Evolutionary conservation across 768 basidiomycete genomes (phyloP).

Genomic region (Mycena polygramma): DNA sequence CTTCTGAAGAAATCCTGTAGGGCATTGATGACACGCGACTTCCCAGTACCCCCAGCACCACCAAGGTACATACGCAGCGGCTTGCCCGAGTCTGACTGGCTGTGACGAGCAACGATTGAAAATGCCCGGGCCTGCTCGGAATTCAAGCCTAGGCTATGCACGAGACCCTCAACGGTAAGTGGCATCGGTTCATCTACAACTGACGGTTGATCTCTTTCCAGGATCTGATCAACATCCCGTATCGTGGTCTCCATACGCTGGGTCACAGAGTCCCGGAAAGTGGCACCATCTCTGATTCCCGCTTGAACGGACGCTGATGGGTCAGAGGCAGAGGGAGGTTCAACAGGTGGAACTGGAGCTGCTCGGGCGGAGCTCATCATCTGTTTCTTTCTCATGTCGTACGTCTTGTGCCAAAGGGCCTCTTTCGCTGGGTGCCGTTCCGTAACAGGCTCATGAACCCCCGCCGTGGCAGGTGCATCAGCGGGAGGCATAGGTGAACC

Average conservation of each 20-base stretch:
- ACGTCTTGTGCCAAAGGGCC: conserved; percentile 1
- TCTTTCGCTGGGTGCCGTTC: background rate
- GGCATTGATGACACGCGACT: conserved; percentile 42
- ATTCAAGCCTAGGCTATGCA: background rate
- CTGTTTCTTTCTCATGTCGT: background rate
- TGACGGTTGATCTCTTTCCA: background rate
- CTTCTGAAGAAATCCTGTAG: conserved; percentile 37
- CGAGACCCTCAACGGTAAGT: background rate
- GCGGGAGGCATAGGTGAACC: background rate
- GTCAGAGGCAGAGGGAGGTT: background rate
- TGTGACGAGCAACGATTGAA: background rate
- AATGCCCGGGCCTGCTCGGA: background rate
- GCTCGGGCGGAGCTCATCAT: background rate
- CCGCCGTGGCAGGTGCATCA: background rate
- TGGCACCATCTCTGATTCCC: background rate
- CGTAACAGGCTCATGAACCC: background rate
- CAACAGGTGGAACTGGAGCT: too few relatives aligned
- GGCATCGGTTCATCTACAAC: background rate
- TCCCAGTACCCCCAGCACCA: conserved; percentile 48
- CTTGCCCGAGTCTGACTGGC: background rate
- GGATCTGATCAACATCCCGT: too few relatives aligned
- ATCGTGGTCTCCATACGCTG: too few relatives aligned
- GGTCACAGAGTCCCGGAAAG: too few relatives aligned
- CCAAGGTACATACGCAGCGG: conserved; percentile 44
- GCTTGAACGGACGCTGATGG: background rate